phyloP scores from a whole-genome alignment of 768 basidiomycete species.

The Epithele typhae region DNA sequence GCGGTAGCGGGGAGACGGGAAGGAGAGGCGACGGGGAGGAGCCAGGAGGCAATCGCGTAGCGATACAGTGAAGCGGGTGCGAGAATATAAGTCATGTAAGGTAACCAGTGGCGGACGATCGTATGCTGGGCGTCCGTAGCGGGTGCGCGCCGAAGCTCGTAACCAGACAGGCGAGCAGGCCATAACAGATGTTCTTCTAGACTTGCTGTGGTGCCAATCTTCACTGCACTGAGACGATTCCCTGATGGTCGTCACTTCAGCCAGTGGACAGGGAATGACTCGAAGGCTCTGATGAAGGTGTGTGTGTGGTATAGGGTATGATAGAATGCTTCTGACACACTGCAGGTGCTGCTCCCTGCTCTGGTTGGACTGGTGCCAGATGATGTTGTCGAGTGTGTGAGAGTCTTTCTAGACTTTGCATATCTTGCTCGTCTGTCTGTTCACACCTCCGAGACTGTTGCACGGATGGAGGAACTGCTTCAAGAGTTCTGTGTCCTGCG shows the following conservation, averaged over 20 bases:
- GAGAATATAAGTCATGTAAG: too few species aligned
- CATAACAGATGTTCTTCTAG: neutral
- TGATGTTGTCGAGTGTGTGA: neutral
- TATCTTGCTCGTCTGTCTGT: neutral
- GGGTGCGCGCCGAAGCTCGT: too few species aligned
- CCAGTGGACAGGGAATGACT: conserved; percentile 27
- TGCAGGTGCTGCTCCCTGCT: conserved; percentile 13
- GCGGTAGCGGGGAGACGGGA: too few species aligned
- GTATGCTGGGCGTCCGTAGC: too few species aligned
- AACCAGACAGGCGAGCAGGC: too few species aligned
- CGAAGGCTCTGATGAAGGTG: conserved; percentile 26
- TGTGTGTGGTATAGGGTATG: neutral
- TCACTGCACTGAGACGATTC: conserved; percentile 18
- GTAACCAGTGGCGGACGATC: too few species aligned
- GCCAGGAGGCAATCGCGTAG: too few species aligned
- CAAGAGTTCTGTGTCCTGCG: neutral
- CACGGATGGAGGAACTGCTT: neutral
- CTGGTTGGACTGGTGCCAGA: neutral
- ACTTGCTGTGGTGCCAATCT: conserved; percentile 17
- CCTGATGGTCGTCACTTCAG: conserved; percentile 23
- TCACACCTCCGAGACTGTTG: neutral
- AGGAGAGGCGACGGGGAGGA: too few species aligned
- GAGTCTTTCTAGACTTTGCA: neutral
- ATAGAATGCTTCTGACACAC: too few species aligned
- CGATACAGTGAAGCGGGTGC: too few species aligned